Percentiles rank a stretch among this genome's conserved stretches.
phyloP scores from a whole-genome alignment of 1,284 basidiomycete genomes.

The Ustilago hordei region DNA sequence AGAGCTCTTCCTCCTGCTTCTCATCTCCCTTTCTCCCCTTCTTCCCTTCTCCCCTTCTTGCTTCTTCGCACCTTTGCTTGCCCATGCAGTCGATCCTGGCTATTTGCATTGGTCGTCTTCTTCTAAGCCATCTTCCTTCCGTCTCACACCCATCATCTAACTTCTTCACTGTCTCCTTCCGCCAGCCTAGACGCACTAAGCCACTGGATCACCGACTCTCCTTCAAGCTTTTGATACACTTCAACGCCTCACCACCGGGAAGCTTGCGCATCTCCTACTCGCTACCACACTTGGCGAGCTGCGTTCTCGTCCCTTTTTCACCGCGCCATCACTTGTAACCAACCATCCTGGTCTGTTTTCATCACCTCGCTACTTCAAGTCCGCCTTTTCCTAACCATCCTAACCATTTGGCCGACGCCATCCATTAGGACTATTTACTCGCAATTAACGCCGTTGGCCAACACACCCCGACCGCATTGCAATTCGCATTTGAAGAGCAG shows the following conservation, averaged over 20 bases:
- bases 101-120: slow-evolving; percentile 21
- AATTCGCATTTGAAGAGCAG: not conserved
- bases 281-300: not conserved
- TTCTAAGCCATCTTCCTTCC: slow-evolving; percentile 2
- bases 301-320: not conserved
- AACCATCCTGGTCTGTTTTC: not conserved
- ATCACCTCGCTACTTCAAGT: not conserved
- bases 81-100: slow-evolving; percentile 16
- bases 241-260: slow-evolving; percentile 18
- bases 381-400: not conserved
- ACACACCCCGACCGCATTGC: not conserved
- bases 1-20: not conserved
- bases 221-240: not conserved
- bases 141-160: not conserved
- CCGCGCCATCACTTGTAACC: not conserved
- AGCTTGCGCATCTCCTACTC: not conserved
- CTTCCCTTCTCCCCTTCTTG: not conserved
- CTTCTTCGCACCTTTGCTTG: slow-evolving; percentile 11
- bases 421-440: not conserved
- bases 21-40: not conserved
- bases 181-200: slow-evolving; percentile 8
- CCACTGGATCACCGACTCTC: not conserved
- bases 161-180: not conserved
- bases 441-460: too few relatives aligned
- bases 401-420: not conserved